Evolutionary conservation across 2,329 filamentous ascomycete genomes (phyloP).

Genomic region (Lasiodiplodia hormozganensis): DNA sequence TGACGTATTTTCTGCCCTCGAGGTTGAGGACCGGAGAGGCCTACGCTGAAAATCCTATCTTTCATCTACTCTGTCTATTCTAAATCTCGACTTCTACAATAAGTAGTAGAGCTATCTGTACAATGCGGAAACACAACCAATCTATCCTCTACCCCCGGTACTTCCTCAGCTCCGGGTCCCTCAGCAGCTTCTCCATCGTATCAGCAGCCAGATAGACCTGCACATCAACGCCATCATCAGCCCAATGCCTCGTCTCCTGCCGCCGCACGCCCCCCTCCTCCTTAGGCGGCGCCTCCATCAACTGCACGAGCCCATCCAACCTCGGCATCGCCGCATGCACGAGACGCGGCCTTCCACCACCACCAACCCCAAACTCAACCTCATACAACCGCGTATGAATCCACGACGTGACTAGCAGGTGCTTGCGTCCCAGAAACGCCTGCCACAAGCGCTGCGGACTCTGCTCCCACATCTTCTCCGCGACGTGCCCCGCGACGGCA

Average conservation of each 20-base stretch:
- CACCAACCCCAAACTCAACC: conserved; percentile 47
- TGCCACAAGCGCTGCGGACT: conserved; percentile 59
- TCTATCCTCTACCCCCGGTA: neutral
- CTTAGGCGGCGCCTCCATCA: conserved; percentile 46
- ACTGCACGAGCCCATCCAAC: conserved; percentile 52
- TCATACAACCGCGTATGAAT: conserved; percentile 47
- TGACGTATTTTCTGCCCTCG: neutral
- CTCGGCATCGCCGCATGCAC: conserved; percentile 53
- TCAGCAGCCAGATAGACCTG: neutral
- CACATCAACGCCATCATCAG: neutral
- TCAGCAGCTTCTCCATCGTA: neutral
- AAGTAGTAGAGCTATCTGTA: no score
- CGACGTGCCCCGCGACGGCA: conserved; percentile 50
- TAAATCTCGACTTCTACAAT: no score
- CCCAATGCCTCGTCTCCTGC: neutral
- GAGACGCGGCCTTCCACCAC: conserved; percentile 39
- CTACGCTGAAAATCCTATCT: neutral
- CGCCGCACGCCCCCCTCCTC: neutral
- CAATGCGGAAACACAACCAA: no score
- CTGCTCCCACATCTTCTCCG: conserved; percentile 53
- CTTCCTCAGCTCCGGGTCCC: conserved; percentile 1
- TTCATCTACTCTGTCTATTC: no score
- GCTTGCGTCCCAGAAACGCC: conserved; percentile 52
- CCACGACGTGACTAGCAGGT: conserved; percentile 57
- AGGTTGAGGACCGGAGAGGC: neutral